Conservation (phyloP, 179 eudicot genomes). For the Silene noctiflora region DNA sequence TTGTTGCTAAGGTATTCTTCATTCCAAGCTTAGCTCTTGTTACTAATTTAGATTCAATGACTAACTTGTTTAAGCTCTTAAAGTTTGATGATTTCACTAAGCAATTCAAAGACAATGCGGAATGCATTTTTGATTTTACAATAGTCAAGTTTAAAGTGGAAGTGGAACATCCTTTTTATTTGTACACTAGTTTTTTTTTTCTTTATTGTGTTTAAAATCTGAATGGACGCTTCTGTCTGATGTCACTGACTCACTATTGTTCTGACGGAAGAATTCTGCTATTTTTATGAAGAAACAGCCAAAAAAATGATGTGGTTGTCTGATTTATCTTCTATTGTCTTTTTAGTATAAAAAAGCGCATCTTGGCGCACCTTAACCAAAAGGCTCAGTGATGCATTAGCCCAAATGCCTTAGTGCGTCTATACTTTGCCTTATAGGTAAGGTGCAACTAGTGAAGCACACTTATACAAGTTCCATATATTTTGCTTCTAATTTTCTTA, state of each 20-base stretch:
- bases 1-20: constrained; percentile 66
- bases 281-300: neutral
- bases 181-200: neutral
- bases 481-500: no score
- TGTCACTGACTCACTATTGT: neutral
- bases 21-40: constrained; percentile 12
- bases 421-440: no score
- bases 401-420: no score
- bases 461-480: no score
- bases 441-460: no score
- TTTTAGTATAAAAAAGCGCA: neutral
- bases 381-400: neutral
- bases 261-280: constrained; percentile 4
- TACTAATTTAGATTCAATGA: constrained; percentile 6
- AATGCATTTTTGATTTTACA: neutral
- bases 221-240: neutral
- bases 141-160: constrained; percentile 4
- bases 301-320: neutral
- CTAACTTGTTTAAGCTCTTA: neutral
- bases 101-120: neutral
- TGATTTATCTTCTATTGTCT: neutral
- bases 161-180: neutral
- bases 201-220: neutral
- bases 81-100: neutral
- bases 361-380: neutral